Conservation (phyloP, 78 protist species). For the Anaeramoeba flamelloides region DNA sequence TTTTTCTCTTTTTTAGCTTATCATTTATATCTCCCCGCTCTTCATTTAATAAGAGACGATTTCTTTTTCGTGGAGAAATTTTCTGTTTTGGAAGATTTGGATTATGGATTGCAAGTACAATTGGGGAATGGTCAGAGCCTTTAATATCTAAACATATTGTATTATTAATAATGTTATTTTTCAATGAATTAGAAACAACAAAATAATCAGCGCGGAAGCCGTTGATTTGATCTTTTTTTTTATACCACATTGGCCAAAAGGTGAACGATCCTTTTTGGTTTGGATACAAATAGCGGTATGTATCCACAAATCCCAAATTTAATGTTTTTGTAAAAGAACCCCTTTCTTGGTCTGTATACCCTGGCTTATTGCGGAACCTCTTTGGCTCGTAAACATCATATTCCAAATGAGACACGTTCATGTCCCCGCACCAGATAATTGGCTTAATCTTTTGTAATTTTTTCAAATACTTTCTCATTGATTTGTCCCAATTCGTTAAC, state of each 20-base stretch:
- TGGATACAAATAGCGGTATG: constrained; percentile 12
- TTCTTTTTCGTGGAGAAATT: too few species aligned
- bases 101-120: too few species aligned
- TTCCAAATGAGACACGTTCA: constrained; percentile 38
- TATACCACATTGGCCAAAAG: too few species aligned
- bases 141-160: too few species aligned
- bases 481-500: constrained; percentile 49
- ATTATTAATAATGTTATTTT: too few species aligned
- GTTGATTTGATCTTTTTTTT: constrained; percentile 18
- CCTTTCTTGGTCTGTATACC: constrained; percentile 43
- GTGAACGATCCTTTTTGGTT: too few species aligned
- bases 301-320: constrained; percentile 35
- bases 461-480: constrained; percentile 18
- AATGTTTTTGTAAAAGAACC: constrained; percentile 26
- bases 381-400: constrained; percentile 42
- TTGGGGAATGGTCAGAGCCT: too few species aligned
- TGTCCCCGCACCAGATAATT: constrained; percentile 48
- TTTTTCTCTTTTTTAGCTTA: too few species aligned
- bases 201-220: constrained; percentile 50
- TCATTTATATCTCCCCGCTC: too few species aligned
- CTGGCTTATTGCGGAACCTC: constrained; percentile 25
- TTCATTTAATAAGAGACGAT: too few species aligned
- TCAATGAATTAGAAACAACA: constrained; percentile 24
- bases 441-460: constrained; percentile 30
- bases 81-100: too few species aligned